Base-by-base conservation (phyloP, 2,329 filamentous ascomycete species). In the Fusarium sp. region DNA sequence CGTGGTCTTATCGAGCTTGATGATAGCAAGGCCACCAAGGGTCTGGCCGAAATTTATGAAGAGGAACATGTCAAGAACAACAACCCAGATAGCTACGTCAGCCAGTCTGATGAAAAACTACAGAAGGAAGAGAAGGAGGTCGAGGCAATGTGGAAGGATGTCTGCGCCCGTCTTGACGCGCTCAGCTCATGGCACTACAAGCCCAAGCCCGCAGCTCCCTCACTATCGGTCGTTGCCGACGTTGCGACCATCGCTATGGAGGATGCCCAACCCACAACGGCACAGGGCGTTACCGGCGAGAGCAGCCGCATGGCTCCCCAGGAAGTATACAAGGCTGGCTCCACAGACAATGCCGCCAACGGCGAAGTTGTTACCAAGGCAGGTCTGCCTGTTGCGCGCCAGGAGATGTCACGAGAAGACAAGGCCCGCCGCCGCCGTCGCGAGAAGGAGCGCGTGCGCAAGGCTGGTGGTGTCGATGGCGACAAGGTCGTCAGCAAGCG, bases 181-280 rank as follows among this genome's bases (percentile, higher is more conserved):
- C 89, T 99, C 69, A 94, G 91, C 80, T 97, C 92, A 79, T 97
- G 94, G 91, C 92, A 98, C 82, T 98, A 97, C 87, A 94, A 93
- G 80, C 96, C 96, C 57, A 97, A 94, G 83, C 91, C 93, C 13
- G 87, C 91, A 3, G 91, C 91, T 54, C 89, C 93, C n/a, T 88
- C 89, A 47, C 88, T 99, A 68, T 94, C 93, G 45, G 92, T 98
- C 58, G 91, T 98, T 34, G 88, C 93, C 27, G 95, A 98, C 80
- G 93, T 96, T 6, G 93, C 94, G n/a, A 94, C 93, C 6, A 91
- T 98, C 70, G 87, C 88, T 72, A 97, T 98, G 92, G 96, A 99
- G 83, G 96, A 99, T 77, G 95, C 94, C 3, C 92, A 97, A 75
- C 95, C 96, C 10, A 91, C 92, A 18, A 93, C 91, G 1, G 92